Evolutionary conservation across 805 yeast genomes (phyloP), one percentile per base, ranked within the genome.

Genomic region (Lachancea kluyveri): DNA sequence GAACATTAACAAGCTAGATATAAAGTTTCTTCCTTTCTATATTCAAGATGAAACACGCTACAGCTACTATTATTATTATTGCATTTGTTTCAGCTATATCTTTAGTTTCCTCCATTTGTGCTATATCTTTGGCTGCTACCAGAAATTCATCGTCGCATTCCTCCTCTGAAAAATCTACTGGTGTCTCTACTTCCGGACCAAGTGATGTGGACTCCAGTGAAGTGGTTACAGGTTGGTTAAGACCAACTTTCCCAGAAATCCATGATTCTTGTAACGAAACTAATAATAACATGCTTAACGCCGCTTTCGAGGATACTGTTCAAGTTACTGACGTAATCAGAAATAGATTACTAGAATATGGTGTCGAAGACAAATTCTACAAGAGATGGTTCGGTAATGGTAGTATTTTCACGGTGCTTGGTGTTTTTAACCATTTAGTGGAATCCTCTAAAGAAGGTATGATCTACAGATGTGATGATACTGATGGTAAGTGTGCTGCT

Each of bases 401-500:
- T 13, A 51, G 56, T 19, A 43, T 57, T 20, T 58, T 53, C 19
- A 57, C 55, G 22, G 67, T 64, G 9, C 37, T 60, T 28, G 68
- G 69, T 18, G 43, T 52, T 35, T 51, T 46, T 26, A 62, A 59
- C 11, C 46, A 45, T 24, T 28, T 62, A 20, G 49, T 56, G n/a
- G 49, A 52, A 26, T 56, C 57, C 18, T 50, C 58, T 16, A 62
- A 63, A 35, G 48, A 49, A 13, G 57, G 56, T 22, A 45, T 54
- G 13, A 30, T 61, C 8, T 55, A 58, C 43, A 49, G 68, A 28
- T 64, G 68, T 52, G 69, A 64, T 38, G 63, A 63, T 35, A 40
- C 50, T 10, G 67, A 63, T 37, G 62, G 60, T 4, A 42, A 48
- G 31, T 64, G 68, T 46, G 43, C 43, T 16, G 39, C 33, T 5